Base-by-base conservation (phyloP, 129 eudicot species). In the Tagetes patula region DNA sequence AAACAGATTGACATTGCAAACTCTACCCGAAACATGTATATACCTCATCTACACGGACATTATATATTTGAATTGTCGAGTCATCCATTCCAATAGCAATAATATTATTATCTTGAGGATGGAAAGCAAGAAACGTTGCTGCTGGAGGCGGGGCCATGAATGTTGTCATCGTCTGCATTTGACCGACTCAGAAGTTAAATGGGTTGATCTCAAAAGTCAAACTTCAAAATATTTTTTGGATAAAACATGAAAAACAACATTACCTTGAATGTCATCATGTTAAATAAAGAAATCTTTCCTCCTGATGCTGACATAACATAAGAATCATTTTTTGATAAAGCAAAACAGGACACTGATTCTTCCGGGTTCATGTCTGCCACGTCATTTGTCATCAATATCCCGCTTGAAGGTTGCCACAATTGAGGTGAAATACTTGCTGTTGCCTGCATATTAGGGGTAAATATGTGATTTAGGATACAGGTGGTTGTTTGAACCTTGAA, bases 231-330 rank as follows among this genome's bases (percentile, higher is more conserved):
- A 6, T 5, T 54, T 56, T 11, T 6, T 6, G 47, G 67, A n/a
- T 20, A 38, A 72, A 41, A 65, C 52, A 5, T 20, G 40, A 11
- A 34, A 62, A 5, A 77, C 33, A 11, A 50, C 53, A 46, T 79
- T 78, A 93, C 98, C 98, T 93, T 93, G 77, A 93, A 93, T 50
- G 98, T 93, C 98, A 89, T 93, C 98, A 93, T 89, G 79, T 93
- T 89, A 73, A 93, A 93, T 50, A 93, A 79, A 6, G 98, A 92
- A 71, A 92, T 92, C 81, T 92, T 92, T 62, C 98, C 98, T 41
- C 98, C 98, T 8, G 98, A 93, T 69, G 98, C 98, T 60, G 98
- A 93, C 98, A 89, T 93, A 37, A 93, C 96, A 77, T 93, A 93
- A 8, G 96, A 89, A 77, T 93, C 98, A 54, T 93, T 93, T 75